Conservation (phyloP, 176 grass and related monocot species). For the Alloteropsis semialata region DNA sequence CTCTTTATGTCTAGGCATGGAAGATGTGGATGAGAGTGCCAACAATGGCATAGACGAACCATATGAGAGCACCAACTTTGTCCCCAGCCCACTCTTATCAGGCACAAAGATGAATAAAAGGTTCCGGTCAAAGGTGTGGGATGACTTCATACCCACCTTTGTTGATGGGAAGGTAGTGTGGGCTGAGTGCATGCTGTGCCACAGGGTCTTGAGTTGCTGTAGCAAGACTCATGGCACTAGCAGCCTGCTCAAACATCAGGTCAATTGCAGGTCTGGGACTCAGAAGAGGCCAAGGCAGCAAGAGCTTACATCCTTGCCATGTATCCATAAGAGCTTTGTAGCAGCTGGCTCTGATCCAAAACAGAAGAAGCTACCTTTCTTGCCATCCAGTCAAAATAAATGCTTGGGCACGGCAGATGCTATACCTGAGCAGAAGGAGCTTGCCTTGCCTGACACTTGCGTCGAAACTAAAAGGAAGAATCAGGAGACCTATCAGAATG, state of each 20-base stretch:
- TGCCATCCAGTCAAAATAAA: not conserved
- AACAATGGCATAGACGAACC: not conserved
- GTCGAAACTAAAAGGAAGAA: not conserved
- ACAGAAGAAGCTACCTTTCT: conserved; percentile 30
- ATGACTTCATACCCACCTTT: not conserved
- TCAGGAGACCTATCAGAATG: conserved; percentile 1
- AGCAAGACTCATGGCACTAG: conserved; percentile 17
- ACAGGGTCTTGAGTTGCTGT: not conserved
- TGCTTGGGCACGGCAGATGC: conserved; percentile 2
- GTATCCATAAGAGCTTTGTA: not conserved
- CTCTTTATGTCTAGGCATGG: not conserved
- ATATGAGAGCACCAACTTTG: not conserved
- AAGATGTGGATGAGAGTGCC: not conserved
- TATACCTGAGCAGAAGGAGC: not conserved
- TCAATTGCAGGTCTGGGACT: not conserved
- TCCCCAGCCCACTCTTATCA: not conserved
- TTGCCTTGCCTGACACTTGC: not conserved
- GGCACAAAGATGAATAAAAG: not conserved
- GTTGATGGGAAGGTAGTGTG: not conserved
- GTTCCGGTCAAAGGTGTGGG: not conserved
- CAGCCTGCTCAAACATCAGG: not conserved
- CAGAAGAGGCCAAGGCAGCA: not conserved
- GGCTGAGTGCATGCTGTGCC: not conserved
- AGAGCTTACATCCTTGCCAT: not conserved
- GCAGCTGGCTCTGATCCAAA: not conserved